A percentile compares a stretch with the other conserved stretches of the same genome.
Evolutionary conservation across 345 rosid species (phyloP).

Genomic region (Firmiana major): DNA sequence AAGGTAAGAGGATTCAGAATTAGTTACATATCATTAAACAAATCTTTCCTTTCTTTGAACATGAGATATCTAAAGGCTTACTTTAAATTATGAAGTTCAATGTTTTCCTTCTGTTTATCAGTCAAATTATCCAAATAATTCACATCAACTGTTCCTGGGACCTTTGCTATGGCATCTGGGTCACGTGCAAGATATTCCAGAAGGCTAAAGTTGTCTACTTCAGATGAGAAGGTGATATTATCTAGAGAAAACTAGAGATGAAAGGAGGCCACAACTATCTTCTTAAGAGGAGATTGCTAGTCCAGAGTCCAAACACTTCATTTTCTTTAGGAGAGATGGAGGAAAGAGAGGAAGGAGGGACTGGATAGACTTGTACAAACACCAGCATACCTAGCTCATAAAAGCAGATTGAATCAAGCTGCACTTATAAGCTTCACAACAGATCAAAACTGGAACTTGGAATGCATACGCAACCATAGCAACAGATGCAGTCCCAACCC

Average conservation of each 20-base stretch:
- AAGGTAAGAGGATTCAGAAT: constrained; percentile 6
- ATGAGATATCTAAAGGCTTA: constrained; percentile 28
- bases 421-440: too few species aligned
- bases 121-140: constrained; percentile 35
- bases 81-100: constrained; percentile 65
- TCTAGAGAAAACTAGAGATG: neutral
- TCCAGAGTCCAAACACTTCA: neutral
- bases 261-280: neutral
- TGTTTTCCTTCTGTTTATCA: constrained; percentile 38
- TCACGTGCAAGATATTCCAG: constrained; percentile 14
- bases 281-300: neutral
- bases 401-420: constrained; percentile 75
- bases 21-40: neutral
- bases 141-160: constrained; percentile 38
- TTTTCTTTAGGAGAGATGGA: neutral
- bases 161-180: constrained; percentile 37
- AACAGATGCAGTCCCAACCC: constrained; percentile 66
- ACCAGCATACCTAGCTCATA: constrained; percentile 64
- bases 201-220: neutral
- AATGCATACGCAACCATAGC: constrained; percentile 83
- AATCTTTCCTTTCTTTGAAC: neutral
- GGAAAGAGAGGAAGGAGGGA: neutral
- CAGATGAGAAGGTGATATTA: neutral
- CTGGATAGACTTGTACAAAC: neutral
- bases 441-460: constrained; percentile 63